These are phyloP conservation scores for Lasiosphaeria ovina DNA, from an alignment of 495 filamentous ascomycete species.

Conservation along the genomic window DNA sequence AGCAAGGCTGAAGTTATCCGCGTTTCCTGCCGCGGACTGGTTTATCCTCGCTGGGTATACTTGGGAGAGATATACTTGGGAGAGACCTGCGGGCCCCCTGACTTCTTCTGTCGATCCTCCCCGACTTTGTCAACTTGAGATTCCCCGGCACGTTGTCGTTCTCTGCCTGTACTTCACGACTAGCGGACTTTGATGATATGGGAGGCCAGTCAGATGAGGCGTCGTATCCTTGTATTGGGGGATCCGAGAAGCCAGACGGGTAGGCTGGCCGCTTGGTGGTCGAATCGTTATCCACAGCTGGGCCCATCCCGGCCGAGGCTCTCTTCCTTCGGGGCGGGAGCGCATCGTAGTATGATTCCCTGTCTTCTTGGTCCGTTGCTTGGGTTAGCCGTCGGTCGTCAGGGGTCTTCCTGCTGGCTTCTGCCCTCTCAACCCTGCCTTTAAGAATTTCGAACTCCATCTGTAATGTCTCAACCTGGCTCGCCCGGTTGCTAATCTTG, in stretches of 20 bases:
- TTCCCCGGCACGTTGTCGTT: not conserved
- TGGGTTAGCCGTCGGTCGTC: not conserved
- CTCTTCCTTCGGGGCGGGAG: conserved; percentile 13
- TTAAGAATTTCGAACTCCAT: conserved; percentile 43
- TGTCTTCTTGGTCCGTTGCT: not conserved
- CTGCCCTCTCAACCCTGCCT: conserved; percentile 32
- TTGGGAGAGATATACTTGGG: not conserved
- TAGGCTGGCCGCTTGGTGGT: conserved; percentile 14
- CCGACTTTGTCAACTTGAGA: conserved; percentile 11
- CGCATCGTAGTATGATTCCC: not conserved
- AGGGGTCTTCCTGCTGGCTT: conserved; percentile 13
- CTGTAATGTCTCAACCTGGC: conserved; percentile 39
- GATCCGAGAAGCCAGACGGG: conserved; percentile 10
- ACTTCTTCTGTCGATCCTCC: conserved; percentile 13
- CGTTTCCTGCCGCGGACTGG: not conserved
- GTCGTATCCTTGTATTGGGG: conserved; percentile 7
- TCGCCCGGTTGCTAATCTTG: conserved; percentile 37
- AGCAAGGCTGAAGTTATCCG: no score
- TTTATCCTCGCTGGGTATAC: not conserved
- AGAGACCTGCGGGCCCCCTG: not conserved
- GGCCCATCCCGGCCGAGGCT: conserved; percentile 3
- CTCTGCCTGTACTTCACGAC: not conserved
- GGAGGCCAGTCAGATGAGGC: conserved; percentile 4
- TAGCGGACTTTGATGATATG: not conserved
- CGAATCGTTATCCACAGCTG: not conserved